Evolutionary conservation across 140 eudicot species (phyloP), one percentile per base, ranked within the genome.

Genomic region (Erigeron philadelphicus): DNA sequence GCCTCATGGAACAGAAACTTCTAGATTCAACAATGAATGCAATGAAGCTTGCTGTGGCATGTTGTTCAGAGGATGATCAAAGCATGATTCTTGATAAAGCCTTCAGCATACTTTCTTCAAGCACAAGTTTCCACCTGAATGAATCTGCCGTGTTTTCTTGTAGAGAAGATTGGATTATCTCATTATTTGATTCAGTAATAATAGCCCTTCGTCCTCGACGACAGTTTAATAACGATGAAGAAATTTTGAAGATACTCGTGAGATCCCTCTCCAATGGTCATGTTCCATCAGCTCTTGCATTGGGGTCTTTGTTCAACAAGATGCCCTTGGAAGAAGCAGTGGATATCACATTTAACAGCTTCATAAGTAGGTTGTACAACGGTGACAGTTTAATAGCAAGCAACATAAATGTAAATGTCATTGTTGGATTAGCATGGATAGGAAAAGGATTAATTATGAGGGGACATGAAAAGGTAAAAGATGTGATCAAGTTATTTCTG

Each of bases 381-480:
- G 72, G 46, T 61, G 76, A 81, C 72, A 54, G 74, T 64, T 72
- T 81, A 71, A 78, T 71, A 75, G 75, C 64, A 35, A 68, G 74
- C 57, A 48, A 68, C 69, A 13, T 41, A 68, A 77, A 41, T 54
- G 70, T 64, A 49, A 68, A 80, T 72, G 79, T 79, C 5, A 58
- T 89, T 61, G 46, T 78, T 76, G 98, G 95, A 46, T 78, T 93
- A 61, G 84, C 98, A 41, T 93, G 96, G 96, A 81, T 89, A 41
- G 98, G 95, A n/a, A 93, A 93, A 84, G 98, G 96, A n/a, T 75
- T 93, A 72, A 82, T 93, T 56, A 86, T 93, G 96, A 81, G 96
- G 71, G 96, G 98, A 15, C 95, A 93, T 76, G 96, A 87, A 78
- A 87, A 80, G 75, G 75, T 85, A 38, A 93, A 93, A 84, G 95